Evolutionary conservation across 2,329 filamentous ascomycete species (phyloP), one percentile per base, ranked within the genome.

Genomic region (Grosmannia penicillata): DNA sequence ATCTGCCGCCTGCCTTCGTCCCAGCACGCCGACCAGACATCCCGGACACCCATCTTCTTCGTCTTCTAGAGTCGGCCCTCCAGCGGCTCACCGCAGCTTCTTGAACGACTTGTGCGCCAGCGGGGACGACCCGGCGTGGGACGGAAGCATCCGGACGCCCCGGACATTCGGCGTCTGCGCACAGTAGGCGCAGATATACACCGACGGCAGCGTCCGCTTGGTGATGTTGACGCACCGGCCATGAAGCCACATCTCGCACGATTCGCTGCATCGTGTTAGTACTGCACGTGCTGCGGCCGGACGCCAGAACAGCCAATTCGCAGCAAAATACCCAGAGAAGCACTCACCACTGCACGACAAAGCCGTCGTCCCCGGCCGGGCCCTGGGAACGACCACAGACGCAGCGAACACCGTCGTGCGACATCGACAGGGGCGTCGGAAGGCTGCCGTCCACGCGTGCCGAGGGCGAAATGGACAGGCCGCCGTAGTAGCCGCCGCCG

Each of bases 151-250:
- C 30, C 68, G 62, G 18, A 65, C 60, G 24, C 62, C 63, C 19
- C 67, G 61, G 51, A 65, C 61, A 42, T 66, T 71, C 2, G 72
- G 68, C 8, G 72, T 75, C 45, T 75, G 68, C 17, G 69, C 68
- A 49, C 75, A 79, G 44, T 72, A 78, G 2, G 68, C 65, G 50
- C 75, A 79, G 26, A 78, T 70, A 47, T 78, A 79, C 6, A 78
- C 69, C 11, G 63, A 61, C 6, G 74, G 71, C 47, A 72, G 63
- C n/a, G 63, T 65, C 40, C 66, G 62, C 34, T 63, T 63, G 33
- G 65, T 68, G 44, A 78, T 69, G 44, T 73, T 72, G 48, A 77
- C 63, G 51, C 75, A 79, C 40, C 62, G 63, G n/a, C 70, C 72
- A 50, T 79, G 75, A 23, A 78, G 66, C 65, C 68, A 75, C 60